Evolutionary conservation across 2,329 filamentous ascomycete species (phyloP).

Genomic region (Lachnellula arida): DNA sequence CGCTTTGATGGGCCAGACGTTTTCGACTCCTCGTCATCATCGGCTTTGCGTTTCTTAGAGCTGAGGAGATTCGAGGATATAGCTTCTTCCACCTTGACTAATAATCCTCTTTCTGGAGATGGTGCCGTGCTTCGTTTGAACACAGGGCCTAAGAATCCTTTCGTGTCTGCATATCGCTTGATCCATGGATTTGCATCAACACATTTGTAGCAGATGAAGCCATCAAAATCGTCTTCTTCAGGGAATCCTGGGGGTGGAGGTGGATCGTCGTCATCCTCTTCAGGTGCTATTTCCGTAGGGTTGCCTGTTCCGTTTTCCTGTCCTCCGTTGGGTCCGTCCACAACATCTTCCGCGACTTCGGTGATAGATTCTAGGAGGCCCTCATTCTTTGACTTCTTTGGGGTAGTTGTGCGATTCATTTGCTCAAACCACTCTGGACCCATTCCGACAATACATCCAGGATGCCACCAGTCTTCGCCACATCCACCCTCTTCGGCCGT

Average conservation of each 20-base stretch:
- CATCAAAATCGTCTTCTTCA: constrained; percentile 80
- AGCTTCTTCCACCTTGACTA: constrained; percentile 21
- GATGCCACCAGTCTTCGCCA: constrained; percentile 97
- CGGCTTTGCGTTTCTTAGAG: constrained; percentile 63
- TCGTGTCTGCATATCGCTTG: constrained; percentile 74
- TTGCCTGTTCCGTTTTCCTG: constrained; percentile 15
- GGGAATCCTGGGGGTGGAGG: constrained; percentile 84
- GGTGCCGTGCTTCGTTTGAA: constrained; percentile 40
- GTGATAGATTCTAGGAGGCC: constrained; percentile 44
- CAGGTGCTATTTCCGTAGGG: constrained; percentile 28
- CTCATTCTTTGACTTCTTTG: constrained; percentile 31
- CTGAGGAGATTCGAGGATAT: constrained; percentile 9
- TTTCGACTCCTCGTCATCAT: constrained; percentile 38
- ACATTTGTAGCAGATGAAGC: constrained; percentile 92
- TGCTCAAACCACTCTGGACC: constrained; percentile 66
- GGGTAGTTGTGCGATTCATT: constrained; percentile 34
- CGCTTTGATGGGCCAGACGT: constrained; percentile 45
- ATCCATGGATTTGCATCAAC: constrained; percentile 86
- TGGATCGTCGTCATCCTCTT: constrained; percentile 52
- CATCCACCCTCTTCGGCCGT: constrained; percentile 78
- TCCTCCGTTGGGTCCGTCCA: constrained; percentile 16
- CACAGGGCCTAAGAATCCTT: constrained; percentile 75
- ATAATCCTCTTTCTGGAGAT: constrained; percentile 28
- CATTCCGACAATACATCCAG: constrained; percentile 82
- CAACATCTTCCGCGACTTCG: constrained; percentile 41